Evolutionary conservation across 108 stramenopile genomes (phyloP).

Genomic region (Skeletonema grethae): DNA sequence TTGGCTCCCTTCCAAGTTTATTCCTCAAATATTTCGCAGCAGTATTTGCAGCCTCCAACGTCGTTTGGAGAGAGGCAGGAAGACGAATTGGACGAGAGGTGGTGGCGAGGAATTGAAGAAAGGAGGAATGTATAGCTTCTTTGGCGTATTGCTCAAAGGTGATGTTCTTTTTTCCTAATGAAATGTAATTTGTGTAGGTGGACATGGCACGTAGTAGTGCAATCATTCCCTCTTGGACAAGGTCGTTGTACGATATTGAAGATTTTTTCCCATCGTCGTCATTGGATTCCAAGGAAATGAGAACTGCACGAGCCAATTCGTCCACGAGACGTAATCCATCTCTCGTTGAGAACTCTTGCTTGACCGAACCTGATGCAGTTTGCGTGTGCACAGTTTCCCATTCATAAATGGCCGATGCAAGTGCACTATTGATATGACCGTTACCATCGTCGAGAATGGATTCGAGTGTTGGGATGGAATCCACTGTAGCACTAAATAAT

Average conservation of each 20-base stretch:
- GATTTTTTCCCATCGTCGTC: not conserved
- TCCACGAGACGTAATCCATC: constrained; percentile 67
- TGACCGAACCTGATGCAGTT: constrained; percentile 1
- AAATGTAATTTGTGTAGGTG: constrained; percentile 23
- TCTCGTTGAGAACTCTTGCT: constrained; percentile 55
- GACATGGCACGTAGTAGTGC: constrained; percentile 62
- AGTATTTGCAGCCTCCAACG: constrained; percentile 14
- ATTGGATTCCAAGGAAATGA: constrained; percentile 10
- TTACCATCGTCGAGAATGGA: constrained; percentile 63
- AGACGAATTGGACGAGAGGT: constrained; percentile 27
- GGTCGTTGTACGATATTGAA: constrained; percentile 44
- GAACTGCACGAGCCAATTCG: constrained; percentile 36
- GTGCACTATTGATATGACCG: constrained; percentile 62
- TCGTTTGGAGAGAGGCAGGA: constrained; percentile 32
- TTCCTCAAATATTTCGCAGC: constrained; percentile 13
- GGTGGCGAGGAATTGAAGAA: constrained; percentile 24
- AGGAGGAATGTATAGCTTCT: constrained; percentile 37
- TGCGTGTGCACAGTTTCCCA: constrained; percentile 63
- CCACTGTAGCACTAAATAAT: no score
- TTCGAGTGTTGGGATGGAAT: constrained; percentile 15
- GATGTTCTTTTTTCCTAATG: constrained; percentile 21
- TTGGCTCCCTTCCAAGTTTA: constrained; percentile 17
- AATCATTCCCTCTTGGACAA: constrained; percentile 71
- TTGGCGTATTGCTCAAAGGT: constrained; percentile 58
- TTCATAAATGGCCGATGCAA: constrained; percentile 63